Percentiles rank a stretch among this genome's conserved stretches.
Conservation (phyloP, 768 basidiomycete genomes). For the Pleurotus cornucopiae region DNA sequence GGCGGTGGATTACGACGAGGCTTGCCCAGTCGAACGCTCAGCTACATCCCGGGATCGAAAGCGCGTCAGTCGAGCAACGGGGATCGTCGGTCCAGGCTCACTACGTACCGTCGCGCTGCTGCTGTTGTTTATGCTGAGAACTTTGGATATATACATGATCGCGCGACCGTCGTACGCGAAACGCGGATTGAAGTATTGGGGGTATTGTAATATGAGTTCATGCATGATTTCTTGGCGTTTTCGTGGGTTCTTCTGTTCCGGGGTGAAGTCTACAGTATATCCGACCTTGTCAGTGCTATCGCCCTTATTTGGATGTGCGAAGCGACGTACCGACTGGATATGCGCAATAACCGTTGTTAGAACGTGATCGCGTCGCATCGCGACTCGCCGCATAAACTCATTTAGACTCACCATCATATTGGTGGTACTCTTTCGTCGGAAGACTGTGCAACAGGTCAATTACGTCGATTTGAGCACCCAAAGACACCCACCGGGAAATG, state of each 20-base stretch:
- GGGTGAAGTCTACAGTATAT: constrained; percentile 4
- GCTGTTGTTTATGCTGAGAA: constrained; percentile 23
- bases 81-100: background rate
- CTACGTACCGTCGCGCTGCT: constrained; percentile 24
- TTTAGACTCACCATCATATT: constrained; percentile 23
- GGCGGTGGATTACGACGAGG: constrained; percentile 8
- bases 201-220: constrained; percentile 32
- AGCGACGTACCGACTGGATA: constrained; percentile 11
- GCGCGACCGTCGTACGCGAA: constrained; percentile 43
- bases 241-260: constrained; percentile 17
- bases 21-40: constrained; percentile 27
- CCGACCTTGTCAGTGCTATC: too few relatives aligned
- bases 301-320: background rate
- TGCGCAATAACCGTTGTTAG: too few relatives aligned
- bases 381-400: background rate
- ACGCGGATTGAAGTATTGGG: constrained; percentile 34
- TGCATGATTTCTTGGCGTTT: constrained; percentile 29
- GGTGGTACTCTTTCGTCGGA: constrained; percentile 21
- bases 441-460: constrained; percentile 14
- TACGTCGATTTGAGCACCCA: background rate
- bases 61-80: too few relatives aligned
- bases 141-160: constrained; percentile 33
- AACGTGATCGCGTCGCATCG: background rate
- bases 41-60: constrained; percentile 19
- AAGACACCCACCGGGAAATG: constrained; percentile 17